Evolutionary conservation across 257 asterid species (phyloP).

Genomic region (Fraxinus quadrangulata): DNA sequence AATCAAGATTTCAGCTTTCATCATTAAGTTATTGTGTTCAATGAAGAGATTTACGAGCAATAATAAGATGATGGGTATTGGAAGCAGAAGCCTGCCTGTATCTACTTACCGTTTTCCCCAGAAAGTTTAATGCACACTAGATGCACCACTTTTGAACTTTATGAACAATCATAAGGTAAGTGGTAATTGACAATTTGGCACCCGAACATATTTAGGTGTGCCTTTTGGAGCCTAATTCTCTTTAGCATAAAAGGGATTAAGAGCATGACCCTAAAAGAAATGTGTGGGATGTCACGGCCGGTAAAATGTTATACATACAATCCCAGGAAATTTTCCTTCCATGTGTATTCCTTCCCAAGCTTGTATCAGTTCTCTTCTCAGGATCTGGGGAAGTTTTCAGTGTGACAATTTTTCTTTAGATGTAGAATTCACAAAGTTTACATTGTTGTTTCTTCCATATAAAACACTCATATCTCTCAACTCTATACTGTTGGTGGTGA

Average conservation of each 20-base stretch:
- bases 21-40: slow-evolving; percentile 17
- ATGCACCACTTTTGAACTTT: slow-evolving; percentile 7
- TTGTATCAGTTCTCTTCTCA: slow-evolving; percentile 7
- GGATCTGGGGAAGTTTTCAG: neutral
- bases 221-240: neutral
- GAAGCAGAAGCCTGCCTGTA: slow-evolving; percentile 8
- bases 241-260: neutral
- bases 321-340: slow-evolving; percentile 11
- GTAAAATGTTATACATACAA: neutral
- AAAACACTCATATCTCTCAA: neutral
- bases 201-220: slow-evolving; percentile 8
- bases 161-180: neutral
- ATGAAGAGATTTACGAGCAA: neutral
- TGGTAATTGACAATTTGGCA: neutral
- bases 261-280: slow-evolving; percentile 7
- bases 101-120: neutral
- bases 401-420: neutral
- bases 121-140: slow-evolving; percentile 14
- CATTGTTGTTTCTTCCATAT: neutral
- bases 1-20: slow-evolving; percentile 23
- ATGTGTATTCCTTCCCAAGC: neutral
- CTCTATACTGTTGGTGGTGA: slow-evolving; percentile 7
- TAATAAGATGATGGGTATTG: neutral
- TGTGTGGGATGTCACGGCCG: neutral
- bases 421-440: neutral